Percentiles rank a stretch among this genome's conserved stretches.
Evolutionary conservation across 202 grass and related monocot genomes (phyloP).

Genomic region (Musa balbisiana): DNA sequence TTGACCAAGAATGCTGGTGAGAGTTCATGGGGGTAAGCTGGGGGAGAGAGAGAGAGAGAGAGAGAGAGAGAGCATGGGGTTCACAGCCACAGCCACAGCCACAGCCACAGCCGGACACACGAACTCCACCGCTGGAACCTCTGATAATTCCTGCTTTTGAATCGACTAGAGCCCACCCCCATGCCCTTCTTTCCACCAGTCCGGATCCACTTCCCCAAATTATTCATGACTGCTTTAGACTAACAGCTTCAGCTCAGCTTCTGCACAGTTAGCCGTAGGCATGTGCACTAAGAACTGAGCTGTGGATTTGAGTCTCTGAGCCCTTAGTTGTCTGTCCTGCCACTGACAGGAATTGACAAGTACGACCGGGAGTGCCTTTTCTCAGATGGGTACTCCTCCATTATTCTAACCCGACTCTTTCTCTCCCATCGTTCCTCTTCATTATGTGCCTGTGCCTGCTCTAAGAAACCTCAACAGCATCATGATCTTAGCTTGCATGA

Average conservation of each 20-base stretch:
- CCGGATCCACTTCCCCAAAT: neutral
- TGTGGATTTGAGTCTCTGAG: conserved; percentile 1
- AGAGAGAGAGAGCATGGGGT: too few relatives aligned
- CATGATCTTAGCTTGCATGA: too few relatives aligned
- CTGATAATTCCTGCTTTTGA: conserved; percentile 5
- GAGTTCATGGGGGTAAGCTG: too few relatives aligned
- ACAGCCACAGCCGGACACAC: neutral
- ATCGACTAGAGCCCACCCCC: too few relatives aligned
- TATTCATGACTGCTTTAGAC: neutral
- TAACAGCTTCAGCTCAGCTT: neutral
- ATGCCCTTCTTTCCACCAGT: too few relatives aligned
- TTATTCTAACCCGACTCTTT: too few relatives aligned
- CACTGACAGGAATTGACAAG: conserved; percentile 1
- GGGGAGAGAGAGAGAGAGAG: too few relatives aligned
- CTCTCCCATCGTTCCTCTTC: too few relatives aligned
- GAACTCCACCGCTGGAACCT: conserved; percentile 10
- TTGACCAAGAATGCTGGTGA: too few relatives aligned
- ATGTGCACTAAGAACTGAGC: neutral
- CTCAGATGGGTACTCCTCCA: neutral
- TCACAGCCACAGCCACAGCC: neutral
- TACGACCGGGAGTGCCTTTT: neutral
- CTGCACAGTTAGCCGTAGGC: neutral
- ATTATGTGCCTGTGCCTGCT: too few relatives aligned
- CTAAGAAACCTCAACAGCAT: too few relatives aligned
- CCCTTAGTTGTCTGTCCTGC: neutral